Conservation (phyloP, 2,329 filamentous ascomycete genomes). For the Colletotrichum sp. region DNA sequence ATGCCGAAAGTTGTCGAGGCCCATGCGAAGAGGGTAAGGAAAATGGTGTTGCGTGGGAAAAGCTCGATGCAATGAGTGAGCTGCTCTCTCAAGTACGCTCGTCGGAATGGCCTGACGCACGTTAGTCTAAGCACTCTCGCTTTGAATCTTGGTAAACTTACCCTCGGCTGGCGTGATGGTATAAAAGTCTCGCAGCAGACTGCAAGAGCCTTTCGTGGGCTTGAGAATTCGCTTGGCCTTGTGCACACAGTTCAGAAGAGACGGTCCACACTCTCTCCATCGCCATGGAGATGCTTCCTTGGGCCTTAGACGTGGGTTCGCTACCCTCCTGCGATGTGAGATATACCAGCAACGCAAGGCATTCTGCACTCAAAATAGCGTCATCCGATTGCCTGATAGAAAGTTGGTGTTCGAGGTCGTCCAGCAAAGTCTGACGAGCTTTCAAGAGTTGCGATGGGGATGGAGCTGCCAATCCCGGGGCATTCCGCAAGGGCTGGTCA, state of each 20-base stretch:
- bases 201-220: conserved; percentile 73
- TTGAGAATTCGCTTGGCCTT: conserved; percentile 33
- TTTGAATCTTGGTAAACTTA: conserved; percentile 32
- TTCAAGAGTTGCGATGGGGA: conserved; percentile 54
- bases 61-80: conserved; percentile 63
- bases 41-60: conserved; percentile 79
- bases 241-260: conserved; percentile 47
- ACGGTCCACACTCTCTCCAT: conserved; percentile 45
- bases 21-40: conserved; percentile 76
- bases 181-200: conserved; percentile 68
- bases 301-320: conserved; percentile 49
- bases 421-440: conserved; percentile 55
- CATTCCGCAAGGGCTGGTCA: conserved; percentile 30
- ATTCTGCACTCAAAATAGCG: conserved; percentile 64
- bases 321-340: conserved; percentile 49
- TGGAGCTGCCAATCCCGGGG: conserved; percentile 24
- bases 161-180: conserved; percentile 67
- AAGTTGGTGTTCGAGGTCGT: conserved; percentile 60
- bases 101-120: conserved; percentile 65
- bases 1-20: conserved; percentile 75
- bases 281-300: conserved; percentile 62
- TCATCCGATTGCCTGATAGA: conserved; percentile 51
- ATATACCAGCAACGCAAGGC: conserved; percentile 71
- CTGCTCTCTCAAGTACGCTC: conserved; percentile 66
- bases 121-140: conserved; percentile 20